phyloP scores from a whole-genome alignment of 2,329 filamentous ascomycete genomes.

The Fusarium sp. region DNA sequence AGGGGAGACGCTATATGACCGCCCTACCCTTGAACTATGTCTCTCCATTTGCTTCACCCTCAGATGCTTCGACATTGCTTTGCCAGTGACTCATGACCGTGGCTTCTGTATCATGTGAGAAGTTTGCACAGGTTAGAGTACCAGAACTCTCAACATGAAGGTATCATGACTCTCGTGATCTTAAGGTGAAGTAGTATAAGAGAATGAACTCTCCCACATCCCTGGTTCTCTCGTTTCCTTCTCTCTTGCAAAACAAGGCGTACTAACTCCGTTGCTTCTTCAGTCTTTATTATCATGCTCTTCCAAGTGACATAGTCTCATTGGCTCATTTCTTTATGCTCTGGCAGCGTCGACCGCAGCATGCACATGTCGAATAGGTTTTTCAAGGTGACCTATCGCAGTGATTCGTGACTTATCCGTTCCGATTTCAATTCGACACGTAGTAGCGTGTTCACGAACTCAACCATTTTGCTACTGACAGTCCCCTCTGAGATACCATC shows the following conservation, averaged over 20 bases:
- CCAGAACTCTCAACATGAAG: not conserved
- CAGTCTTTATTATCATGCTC: not conserved
- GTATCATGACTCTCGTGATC: not conserved
- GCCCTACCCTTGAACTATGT: too few relatives aligned
- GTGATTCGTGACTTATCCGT: not conserved
- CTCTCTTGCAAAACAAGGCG: too few relatives aligned
- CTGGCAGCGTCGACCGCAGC: not conserved
- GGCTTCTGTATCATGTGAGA: fast-evolving
- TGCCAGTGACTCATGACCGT: fast-evolving
- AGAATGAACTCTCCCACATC: not conserved
- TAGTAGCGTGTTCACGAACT: not conserved
- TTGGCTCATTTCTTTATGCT: not conserved
- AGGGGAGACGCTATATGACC: not conserved
- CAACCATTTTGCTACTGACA: not conserved
- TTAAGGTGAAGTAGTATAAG: not conserved
- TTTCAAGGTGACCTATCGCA: not conserved
- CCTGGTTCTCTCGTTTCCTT: not conserved
- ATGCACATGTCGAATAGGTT: not conserved
- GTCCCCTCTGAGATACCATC: not conserved
- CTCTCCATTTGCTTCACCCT: too few relatives aligned
- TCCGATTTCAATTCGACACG: fast-evolving
- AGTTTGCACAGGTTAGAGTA: fast-evolving
- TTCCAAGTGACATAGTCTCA: not conserved
- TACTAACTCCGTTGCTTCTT: fast-evolving
- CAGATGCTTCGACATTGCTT: fast-evolving